phyloP scores from a whole-genome alignment of 2,329 filamentous ascomycete species.

The Venturia carpophila region DNA sequence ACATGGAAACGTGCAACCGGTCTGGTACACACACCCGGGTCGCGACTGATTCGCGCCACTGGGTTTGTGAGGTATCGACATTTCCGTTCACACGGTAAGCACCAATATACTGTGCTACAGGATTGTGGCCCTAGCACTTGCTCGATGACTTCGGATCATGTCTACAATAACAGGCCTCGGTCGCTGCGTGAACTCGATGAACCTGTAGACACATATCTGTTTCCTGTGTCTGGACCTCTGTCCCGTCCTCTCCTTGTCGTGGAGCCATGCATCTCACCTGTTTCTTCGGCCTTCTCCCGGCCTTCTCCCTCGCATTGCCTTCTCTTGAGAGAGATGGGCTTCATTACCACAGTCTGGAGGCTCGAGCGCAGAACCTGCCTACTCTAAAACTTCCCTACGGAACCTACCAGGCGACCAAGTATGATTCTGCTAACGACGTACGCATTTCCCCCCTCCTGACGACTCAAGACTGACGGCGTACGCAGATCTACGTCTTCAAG shows the following conservation, averaged over 20 bases:
- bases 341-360: neutral
- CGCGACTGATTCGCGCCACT: no score
- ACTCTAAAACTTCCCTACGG: slow-evolving; percentile 16
- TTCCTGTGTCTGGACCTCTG: neutral
- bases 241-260: neutral
- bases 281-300: neutral
- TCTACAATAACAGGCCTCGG: no score
- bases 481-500: slow-evolving; percentile 21
- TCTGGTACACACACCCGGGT: no score
- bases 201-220: neutral
- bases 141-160: no score
- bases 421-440: slow-evolving; percentile 17
- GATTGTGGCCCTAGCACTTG: no score
- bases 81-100: no score
- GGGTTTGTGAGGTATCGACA: no score
- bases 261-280: neutral
- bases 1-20: no score
- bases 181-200: neutral
- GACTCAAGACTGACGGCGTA: no score
- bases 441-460: neutral
- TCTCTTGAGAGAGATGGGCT: neutral
- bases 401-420: slow-evolving; percentile 14
- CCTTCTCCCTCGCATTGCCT: neutral
- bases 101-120: no score
- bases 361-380: slow-evolving; percentile 14